Base-by-base conservation (phyloP, 2,329 filamentous ascomycete genomes). In the Trichoderma simmonsii region DNA sequence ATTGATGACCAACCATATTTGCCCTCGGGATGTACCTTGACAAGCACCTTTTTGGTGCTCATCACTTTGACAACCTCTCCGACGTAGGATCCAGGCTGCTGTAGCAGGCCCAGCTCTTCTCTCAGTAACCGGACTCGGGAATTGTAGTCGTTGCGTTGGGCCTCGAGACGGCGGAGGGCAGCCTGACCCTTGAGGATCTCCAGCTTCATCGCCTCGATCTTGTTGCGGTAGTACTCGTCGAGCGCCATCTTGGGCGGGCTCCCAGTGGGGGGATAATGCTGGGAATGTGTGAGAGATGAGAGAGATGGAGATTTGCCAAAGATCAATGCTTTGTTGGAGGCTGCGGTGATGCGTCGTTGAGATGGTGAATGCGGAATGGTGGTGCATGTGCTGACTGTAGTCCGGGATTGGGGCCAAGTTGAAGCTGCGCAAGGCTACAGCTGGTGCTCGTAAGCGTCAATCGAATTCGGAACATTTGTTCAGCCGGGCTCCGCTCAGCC, bases 61-160 rank as follows among this genome's bases (percentile, higher is more conserved):
- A 99, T 99, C 72, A 98, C 96, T 88, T 98, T 99, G 81, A 99
- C 96, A n/a, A 99, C 96, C 85, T 99, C 96, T 73, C 96, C 96
- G 39, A 99, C 96, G 80, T 99, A 99, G 24, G 95, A 98, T 54
- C 96, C 96, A 4, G 96, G 96, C 83, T 99, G 96, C 84, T 99
- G 96, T 75, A 99, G 86, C 78, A 99, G 86, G 68, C 96, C 96
- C 26, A 99, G 89, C 86, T 99, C 96, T 85, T 99, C 96, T 78
- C 96, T 89, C 79, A 99, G 85, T 83, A 99, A 87, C 74, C 96
- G 93, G 79, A 99, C 96, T 81, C 96, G 91, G 73, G 96, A 98
- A 87, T 99, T 99, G 89, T 98, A 98, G 85, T 99, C 96, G 81
- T 99, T 99, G 77, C 96, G 91, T 84, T 99, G 97, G 77, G 96